A percentile compares a stretch with the other conserved stretches of the same genome.
phyloP scores from a whole-genome alignment of 2,329 filamentous ascomycete genomes.

The Calonectria fujianensis region DNA sequence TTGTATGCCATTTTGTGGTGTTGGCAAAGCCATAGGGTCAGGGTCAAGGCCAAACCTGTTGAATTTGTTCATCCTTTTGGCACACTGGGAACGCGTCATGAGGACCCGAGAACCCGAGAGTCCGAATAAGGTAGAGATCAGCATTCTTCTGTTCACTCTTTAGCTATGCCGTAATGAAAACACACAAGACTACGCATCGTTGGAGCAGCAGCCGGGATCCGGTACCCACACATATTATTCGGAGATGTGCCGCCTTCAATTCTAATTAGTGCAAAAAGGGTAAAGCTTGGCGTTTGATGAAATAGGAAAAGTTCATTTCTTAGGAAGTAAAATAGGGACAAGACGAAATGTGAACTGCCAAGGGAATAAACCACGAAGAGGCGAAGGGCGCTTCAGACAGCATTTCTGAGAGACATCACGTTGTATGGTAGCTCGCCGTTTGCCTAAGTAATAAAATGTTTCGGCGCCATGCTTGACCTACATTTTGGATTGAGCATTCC shows the following conservation, averaged over 20 bases:
- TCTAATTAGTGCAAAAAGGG: not conserved
- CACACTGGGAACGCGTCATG: not conserved
- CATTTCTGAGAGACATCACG: not conserved
- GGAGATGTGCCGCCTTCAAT: not conserved
- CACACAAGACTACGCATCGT: no score
- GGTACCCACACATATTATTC: not conserved
- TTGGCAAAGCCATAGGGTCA: not conserved
- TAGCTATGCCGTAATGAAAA: no score
- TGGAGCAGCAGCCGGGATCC: no score
- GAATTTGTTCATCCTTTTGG: not conserved
- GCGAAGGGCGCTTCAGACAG: not conserved
- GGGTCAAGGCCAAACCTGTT: not conserved
- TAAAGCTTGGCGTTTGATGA: not conserved
- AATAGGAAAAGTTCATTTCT: not conserved
- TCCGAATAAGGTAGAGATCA: no score
- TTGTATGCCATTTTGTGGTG: not conserved
- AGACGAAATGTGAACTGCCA: not conserved
- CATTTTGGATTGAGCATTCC: no score
- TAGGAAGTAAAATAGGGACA: not conserved
- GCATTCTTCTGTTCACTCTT: no score
- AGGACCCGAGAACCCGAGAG: not conserved
- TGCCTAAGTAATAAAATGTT: no score
- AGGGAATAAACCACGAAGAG: not conserved
- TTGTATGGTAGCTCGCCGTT: no score
- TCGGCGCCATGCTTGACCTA: no score